These are phyloP conservation scores for Ceratonia siliqua DNA, from an alignment of 306 rosid genomes.

Conservation along the genomic window DNA sequence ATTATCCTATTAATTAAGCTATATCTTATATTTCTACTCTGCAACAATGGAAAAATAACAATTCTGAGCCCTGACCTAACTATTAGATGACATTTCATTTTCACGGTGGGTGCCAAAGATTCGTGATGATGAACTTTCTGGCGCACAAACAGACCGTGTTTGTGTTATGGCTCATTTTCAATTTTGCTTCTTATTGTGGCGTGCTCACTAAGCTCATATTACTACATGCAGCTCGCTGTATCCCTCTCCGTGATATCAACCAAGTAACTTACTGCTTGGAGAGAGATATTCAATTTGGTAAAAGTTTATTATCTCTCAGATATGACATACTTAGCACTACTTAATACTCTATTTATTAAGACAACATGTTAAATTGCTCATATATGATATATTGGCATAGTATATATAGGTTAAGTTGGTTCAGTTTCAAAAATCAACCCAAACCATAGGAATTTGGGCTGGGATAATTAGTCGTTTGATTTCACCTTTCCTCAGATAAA, in stretches of 20 bases:
- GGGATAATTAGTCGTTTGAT: too few relatives aligned
- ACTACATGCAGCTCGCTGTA: slow-evolving; percentile 13
- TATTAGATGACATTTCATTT: too few relatives aligned
- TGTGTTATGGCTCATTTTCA: too few relatives aligned
- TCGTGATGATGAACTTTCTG: background rate
- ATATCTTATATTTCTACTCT: background rate
- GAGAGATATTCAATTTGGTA: slow-evolving; percentile 32
- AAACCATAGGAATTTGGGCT: too few relatives aligned
- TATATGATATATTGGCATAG: too few relatives aligned
- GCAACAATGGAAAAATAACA: background rate
- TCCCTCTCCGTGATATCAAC: slow-evolving; percentile 36
- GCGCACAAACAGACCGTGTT: background rate
- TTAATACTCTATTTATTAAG: background rate
- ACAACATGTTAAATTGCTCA: too few relatives aligned
- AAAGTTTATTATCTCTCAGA: background rate
- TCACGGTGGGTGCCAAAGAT: slow-evolving; percentile 12
- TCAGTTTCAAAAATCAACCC: too few relatives aligned
- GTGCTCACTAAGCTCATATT: slow-evolving; percentile 3
- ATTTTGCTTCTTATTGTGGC: background rate
- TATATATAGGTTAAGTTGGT: too few relatives aligned
- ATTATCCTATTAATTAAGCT: background rate
- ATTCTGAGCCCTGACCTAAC: background rate
- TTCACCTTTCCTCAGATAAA: too few relatives aligned
- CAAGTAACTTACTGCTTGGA: slow-evolving; percentile 17
- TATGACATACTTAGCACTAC: background rate